Evolutionary conservation across 148 eudicot species (phyloP).

Genomic region (Polygonum aviculare): DNA sequence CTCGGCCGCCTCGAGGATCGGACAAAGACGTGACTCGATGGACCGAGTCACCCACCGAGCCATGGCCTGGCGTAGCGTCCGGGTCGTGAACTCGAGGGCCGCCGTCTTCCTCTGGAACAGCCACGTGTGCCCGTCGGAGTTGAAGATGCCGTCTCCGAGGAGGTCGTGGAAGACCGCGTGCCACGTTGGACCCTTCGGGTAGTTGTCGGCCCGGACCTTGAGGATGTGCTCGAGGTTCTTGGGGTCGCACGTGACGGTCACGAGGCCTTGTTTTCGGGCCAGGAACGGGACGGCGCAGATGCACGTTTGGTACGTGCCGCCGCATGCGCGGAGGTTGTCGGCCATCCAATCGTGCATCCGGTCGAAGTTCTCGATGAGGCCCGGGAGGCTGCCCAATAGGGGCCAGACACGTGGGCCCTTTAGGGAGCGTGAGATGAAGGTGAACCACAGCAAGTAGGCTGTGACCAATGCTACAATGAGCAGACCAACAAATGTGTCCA

Average conservation of each 20-base stretch:
- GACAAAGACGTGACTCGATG: slow-evolving; percentile 47
- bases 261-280: slow-evolving; percentile 74
- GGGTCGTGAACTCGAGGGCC: slow-evolving; percentile 85
- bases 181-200: slow-evolving; percentile 96
- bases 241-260: slow-evolving; percentile 94
- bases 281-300: slow-evolving; percentile 57
- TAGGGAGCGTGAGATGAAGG: slow-evolving; percentile 26
- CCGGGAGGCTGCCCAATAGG: slow-evolving; percentile 72
- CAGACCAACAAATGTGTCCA: not conserved
- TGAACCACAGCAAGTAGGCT: slow-evolving; percentile 63
- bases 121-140: slow-evolving; percentile 94
- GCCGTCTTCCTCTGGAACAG: slow-evolving; percentile 89
- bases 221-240: slow-evolving; percentile 78
- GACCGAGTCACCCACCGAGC: slow-evolving; percentile 90
- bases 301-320: slow-evolving; percentile 90
- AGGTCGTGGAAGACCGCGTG: slow-evolving; percentile 84
- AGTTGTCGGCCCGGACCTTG: slow-evolving; percentile 64
- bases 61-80: slow-evolving; percentile 89
- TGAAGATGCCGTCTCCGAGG: slow-evolving; percentile 77
- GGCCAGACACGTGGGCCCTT: slow-evolving; percentile 88
- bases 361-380: slow-evolving; percentile 44
- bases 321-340: slow-evolving; percentile 63
- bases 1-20: slow-evolving; percentile 56
- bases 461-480: not conserved
- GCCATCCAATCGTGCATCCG: slow-evolving; percentile 93